Evolutionary conservation across 2,329 filamentous ascomycete species (phyloP), one percentile per base, ranked within the genome.

Genomic region (Diaporthe sp.): DNA sequence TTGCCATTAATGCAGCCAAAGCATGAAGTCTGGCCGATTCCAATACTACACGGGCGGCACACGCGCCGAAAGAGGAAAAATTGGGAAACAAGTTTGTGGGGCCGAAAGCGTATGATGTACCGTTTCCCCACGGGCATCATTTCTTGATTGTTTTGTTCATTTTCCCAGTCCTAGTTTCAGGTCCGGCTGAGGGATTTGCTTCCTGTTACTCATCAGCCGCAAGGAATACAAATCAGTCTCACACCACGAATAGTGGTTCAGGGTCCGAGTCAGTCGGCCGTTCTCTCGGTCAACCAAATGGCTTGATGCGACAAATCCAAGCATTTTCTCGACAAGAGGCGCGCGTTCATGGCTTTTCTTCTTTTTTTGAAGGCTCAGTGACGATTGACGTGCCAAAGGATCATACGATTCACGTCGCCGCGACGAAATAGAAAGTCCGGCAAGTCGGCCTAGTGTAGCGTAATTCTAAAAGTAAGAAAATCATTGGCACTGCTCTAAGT

Each of bases 201-300:
- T 39, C 22, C 47, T 68, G 65, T 53, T 39, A 39, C 31, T 47
- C 34, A 39, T 39, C 47, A 53, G 13, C 49, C 22, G 17, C 22
- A 51, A 28, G 47, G 47, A 51, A 51, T 37, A 15, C 22, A 67
- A 15, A 67, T 51, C 44, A 25, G 44, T n/a, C 22, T 15, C 42
- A n/a, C 9, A 49, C 22, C 44, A 51, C 37, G 28, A 20, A 67
- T 51, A 49, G 20, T 37, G 28, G 22, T 5, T 37, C 44, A 51
- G 28, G 44, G 28, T 7, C 65, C 65, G 65, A 70, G 65, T 70
- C 65, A 70, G 47, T 42, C 65, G 28, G n/a, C 15, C 34, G 28
- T 13, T 22, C 34, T 55, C 13, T 70, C 65, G 65, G 65, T 70
- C 49, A 70, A 28, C 65, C 49, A 55, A 70, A 55, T 8, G 49